Conservation (phyloP, 1,139 yeast genomes). For the Tardiomyces digboiensis region DNA sequence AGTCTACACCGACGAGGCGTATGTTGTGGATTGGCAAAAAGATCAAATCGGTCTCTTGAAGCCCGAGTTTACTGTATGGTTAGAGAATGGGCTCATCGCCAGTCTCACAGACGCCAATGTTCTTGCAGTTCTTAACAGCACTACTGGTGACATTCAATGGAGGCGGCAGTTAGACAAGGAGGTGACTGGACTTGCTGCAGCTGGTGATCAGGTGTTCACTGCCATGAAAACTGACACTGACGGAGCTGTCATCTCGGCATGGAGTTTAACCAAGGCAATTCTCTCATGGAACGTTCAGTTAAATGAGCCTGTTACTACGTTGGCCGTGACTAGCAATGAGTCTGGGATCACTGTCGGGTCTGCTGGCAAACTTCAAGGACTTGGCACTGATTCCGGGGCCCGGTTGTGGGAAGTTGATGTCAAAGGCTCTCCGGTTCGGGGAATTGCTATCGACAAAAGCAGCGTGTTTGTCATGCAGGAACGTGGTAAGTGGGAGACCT, state of each 20-base stretch:
- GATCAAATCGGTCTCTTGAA: neutral
- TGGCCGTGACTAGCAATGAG: neutral
- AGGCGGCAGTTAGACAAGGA: slow-evolving; percentile 16
- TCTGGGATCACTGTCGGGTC: neutral
- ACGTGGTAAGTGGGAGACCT: neutral
- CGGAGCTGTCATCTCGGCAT: neutral
- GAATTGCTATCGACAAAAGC: neutral
- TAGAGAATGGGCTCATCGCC: neutral
- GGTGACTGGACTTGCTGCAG: neutral
- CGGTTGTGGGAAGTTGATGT: neutral
- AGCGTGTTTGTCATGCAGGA: neutral
- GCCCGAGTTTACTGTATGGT: neutral
- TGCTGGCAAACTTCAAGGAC: neutral
- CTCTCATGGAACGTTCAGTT: neutral
- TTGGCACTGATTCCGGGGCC: neutral
- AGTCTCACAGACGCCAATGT: neutral
- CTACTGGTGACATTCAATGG: neutral
- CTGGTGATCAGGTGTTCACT: neutral
- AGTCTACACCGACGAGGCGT: slow-evolving; percentile 1
- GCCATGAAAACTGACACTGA: neutral
- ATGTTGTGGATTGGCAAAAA: neutral
- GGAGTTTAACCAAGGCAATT: neutral
- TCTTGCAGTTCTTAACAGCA: neutral
- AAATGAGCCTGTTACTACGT: neutral
- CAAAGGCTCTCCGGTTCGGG: neutral